Percentiles rank a stretch among this genome's conserved stretches.
These are phyloP conservation scores for Boletus barrowsii DNA, from an alignment of 768 basidiomycete genomes.

Conservation along the genomic window DNA sequence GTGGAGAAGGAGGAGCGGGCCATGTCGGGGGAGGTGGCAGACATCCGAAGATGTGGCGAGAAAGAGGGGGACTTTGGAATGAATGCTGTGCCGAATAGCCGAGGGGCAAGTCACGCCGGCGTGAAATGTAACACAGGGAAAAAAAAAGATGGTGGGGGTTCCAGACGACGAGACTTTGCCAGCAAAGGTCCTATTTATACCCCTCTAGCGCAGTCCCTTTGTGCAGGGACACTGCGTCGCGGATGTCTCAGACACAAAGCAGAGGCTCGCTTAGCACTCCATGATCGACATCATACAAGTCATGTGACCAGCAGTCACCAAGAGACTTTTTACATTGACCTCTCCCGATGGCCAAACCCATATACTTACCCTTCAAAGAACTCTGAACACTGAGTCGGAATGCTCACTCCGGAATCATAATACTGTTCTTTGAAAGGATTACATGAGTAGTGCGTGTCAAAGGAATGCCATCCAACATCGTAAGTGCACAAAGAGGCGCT, in stretches of 20 bases:
- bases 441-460: background rate
- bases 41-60: constrained; percentile 6
- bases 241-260: constrained; percentile 19
- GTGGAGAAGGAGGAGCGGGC: constrained; percentile 29
- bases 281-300: too few relatives aligned
- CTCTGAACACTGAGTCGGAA: too few relatives aligned
- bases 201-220: background rate
- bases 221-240: background rate
- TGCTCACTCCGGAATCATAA: too few relatives aligned
- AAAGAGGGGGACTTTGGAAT: background rate
- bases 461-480: background rate
- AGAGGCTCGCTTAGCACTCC: background rate
- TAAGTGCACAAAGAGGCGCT: background rate
- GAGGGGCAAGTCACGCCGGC: constrained; percentile 11
- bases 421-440: background rate
- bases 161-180: background rate
- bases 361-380: too few relatives aligned
- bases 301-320: too few relatives aligned
- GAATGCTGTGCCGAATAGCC: constrained; percentile 9
- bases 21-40: constrained; percentile 7
- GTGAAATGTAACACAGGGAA: constrained; percentile 3
- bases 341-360: too few relatives aligned
- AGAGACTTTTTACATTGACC: too few relatives aligned
- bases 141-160: background rate
- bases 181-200: constrained; percentile 15